These are phyloP conservation scores for Brasenia schreberi DNA, from an alignment of 164 flowering plant genomes.

Conservation along the genomic window DNA sequence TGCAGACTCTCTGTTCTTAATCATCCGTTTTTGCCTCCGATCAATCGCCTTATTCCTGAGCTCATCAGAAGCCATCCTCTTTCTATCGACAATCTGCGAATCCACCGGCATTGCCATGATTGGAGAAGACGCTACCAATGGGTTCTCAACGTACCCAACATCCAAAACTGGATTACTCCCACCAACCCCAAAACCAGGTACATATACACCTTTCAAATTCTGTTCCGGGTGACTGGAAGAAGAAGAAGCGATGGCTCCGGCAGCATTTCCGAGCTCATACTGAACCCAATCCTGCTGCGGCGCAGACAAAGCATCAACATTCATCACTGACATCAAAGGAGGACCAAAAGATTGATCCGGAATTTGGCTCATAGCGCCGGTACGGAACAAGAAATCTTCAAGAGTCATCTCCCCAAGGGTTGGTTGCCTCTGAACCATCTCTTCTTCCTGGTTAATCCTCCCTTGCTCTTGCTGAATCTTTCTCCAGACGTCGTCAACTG, in stretches of 20 bases:
- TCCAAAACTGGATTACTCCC: constrained; percentile 6
- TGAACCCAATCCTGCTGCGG: constrained; percentile 23
- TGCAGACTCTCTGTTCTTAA: constrained; percentile 58
- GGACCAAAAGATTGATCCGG: not conserved
- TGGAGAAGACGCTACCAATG: constrained; percentile 12
- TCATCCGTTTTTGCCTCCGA: constrained; percentile 52
- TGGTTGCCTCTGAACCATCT: constrained; percentile 5
- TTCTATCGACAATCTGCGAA: constrained; percentile 12
- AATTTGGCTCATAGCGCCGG: constrained; percentile 14
- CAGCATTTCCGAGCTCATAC: constrained; percentile 11
- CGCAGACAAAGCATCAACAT: constrained; percentile 13
- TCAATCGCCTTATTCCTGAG: constrained; percentile 37
- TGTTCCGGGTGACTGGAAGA: not conserved
- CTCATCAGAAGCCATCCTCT: constrained; percentile 19
- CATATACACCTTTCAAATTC: too few relatives aligned
- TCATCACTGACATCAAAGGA: constrained; percentile 5
- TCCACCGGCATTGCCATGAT: constrained; percentile 13
- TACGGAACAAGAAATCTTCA: constrained; percentile 23
- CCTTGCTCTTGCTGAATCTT: constrained; percentile 21
- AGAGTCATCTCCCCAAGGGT: constrained; percentile 17
- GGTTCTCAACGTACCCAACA: constrained; percentile 18
- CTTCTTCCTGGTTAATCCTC: constrained; percentile 8
- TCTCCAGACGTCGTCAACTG: constrained; percentile 23
- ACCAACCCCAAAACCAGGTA: constrained; percentile 10
- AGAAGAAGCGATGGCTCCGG: not conserved